Conservation (phyloP, 495 filamentous ascomycete species). For the Neurospora sublineolata region DNA sequence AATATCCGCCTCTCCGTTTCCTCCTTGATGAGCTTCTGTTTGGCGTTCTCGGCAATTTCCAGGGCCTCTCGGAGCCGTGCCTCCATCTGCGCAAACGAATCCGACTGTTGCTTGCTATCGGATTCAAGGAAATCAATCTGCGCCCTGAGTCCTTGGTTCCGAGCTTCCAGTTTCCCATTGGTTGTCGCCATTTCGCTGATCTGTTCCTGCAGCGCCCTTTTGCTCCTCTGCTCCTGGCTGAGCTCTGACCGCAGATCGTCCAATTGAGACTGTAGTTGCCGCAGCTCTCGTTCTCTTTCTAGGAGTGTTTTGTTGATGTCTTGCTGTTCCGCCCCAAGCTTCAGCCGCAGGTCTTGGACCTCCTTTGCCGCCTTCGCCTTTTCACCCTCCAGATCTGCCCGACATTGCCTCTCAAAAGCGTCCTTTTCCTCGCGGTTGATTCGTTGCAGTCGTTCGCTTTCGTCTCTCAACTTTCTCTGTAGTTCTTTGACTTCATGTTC, state of each 20-base stretch:
- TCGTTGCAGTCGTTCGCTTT: constrained; percentile 17
- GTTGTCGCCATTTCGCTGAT: constrained; percentile 52
- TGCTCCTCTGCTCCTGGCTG: constrained; percentile 37
- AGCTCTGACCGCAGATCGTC: constrained; percentile 47
- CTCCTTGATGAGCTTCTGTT: constrained; percentile 79
- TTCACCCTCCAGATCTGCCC: constrained; percentile 47
- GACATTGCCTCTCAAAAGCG: constrained; percentile 21
- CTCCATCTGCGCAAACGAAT: constrained; percentile 67
- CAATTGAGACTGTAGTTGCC: constrained; percentile 39
- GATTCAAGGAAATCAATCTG: constrained; percentile 82
- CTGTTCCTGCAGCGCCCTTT: constrained; percentile 30
- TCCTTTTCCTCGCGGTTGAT: constrained; percentile 36
- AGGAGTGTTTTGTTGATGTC: constrained; percentile 51
- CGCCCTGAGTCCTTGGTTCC: constrained; percentile 59
- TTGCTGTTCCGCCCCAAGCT: constrained; percentile 51
- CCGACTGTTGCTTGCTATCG: constrained; percentile 71
- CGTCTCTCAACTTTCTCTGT: constrained; percentile 23
- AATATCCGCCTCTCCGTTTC: constrained; percentile 84
- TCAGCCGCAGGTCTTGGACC: constrained; percentile 50
- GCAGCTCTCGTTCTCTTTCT: constrained; percentile 49
- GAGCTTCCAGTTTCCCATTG: constrained; percentile 58
- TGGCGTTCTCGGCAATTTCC: constrained; percentile 51
- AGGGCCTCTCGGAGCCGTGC: constrained; percentile 66
- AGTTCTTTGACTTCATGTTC: constrained; percentile 25
- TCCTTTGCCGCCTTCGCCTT: constrained; percentile 47